Percentiles rank a stretch among this genome's conserved stretches.
Conservation (phyloP, 2,329 filamentous ascomycete genomes). For the Paracamarosporium sp. region DNA sequence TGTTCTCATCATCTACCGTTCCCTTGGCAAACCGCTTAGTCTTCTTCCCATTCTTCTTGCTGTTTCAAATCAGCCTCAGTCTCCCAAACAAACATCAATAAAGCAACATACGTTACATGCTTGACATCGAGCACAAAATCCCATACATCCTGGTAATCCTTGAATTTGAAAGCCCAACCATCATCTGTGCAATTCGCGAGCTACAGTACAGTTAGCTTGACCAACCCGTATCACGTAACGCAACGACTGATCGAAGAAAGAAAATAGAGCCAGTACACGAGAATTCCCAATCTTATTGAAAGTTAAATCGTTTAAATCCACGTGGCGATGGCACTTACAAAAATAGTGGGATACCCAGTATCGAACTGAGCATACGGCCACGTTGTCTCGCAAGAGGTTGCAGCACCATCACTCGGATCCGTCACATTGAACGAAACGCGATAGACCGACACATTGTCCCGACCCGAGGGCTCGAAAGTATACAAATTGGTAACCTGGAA, state of each 20-base stretch:
- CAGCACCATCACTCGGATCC: constrained; percentile 14
- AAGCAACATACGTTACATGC: constrained; percentile 12
- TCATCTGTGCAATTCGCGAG: constrained; percentile 14
- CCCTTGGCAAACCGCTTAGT: constrained; percentile 12
- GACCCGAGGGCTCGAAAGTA: constrained; percentile 20
- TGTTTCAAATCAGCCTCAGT: neutral
- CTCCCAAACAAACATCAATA: neutral
- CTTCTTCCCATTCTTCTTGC: constrained; percentile 13
- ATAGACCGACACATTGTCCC: constrained; percentile 13
- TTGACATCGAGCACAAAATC: constrained; percentile 21
- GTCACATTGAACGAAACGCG: constrained; percentile 19
- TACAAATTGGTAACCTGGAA: constrained; percentile 23
- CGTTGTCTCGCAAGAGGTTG: constrained; percentile 10
- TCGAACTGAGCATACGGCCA: constrained; percentile 12
- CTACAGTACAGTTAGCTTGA: neutral
- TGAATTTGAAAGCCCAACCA: constrained; percentile 18
- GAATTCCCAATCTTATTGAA: too few species aligned
- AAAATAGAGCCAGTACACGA: neutral
- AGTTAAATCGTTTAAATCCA: neutral
- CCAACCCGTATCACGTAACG: too few species aligned
- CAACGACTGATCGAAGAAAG: neutral
- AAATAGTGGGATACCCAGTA: constrained; percentile 14
- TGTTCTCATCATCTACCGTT: constrained; percentile 4
- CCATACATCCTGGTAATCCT: constrained; percentile 13
- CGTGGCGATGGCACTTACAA: constrained; percentile 3